Base-by-base conservation (phyloP, 75 land plant species). In the Sequoia sempervirens region DNA sequence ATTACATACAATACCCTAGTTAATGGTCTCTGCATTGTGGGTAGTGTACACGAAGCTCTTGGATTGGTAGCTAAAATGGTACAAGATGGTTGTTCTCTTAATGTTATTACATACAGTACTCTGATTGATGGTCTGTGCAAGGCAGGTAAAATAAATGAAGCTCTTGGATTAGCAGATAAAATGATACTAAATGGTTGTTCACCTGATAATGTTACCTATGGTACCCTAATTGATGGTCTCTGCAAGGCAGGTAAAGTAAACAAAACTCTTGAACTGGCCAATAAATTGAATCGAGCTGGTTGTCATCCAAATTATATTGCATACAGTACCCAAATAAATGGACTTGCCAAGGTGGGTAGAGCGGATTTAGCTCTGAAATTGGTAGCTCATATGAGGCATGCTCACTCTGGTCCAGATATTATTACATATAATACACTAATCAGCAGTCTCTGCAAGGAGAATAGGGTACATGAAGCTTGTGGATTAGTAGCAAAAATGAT, bases 1-100 rank as follows among this genome's bases (percentile, higher is more conserved):
- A 80, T 70, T 30, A 90, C 92, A 9, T 94, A 94, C 83, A 96
- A 93, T 6, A 88, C 89, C 6, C 82, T 96, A 38, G 90, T 96
- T 81, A 90, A 89, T 82, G 93, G 93, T 80, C 87, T 85, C 46
- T 74, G 86, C 73, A 89, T 87, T 75, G 84, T 46, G 11, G 91
- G 89, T 20, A 84, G 86, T 68, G 26, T 85, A 37, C 66, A 56
- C 15, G 46, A 47, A 76, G 92, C 91, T 66, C 86, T 87, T 12
- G 82, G 79, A 79, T 45, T 92, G 13, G 85, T 84, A 66, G 53
- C 69, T 1, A 86, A 90, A 82, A 88, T 92, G 93, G 74, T 83
- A 70, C 73, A 79, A 9, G 83, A 86, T 70, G 93, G 86, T 41
- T 80, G 86, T 81, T 37, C 84, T 30, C 95, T 95, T 13, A 93